A percentile compares a stretch with the other conserved stretches of the same genome.
Evolutionary conservation across 495 filamentous ascomycete species (phyloP).

Genomic region (Glarea lozoyensis): DNA sequence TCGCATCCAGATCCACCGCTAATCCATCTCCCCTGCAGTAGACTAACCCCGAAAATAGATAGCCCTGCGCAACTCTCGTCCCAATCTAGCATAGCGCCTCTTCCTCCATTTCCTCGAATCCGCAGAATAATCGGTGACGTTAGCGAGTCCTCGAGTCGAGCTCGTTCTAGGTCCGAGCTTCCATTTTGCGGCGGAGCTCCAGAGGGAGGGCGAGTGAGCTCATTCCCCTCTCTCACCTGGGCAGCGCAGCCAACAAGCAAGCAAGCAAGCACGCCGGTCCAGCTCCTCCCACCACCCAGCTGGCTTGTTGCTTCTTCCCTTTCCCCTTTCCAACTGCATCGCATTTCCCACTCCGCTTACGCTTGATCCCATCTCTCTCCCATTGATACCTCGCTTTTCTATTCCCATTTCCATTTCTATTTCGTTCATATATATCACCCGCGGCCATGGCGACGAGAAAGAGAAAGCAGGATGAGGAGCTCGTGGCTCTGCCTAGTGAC

Average conservation of each 20-base stretch:
- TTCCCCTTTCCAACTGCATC: no score
- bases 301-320: not conserved
- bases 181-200: not conserved
- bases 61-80: no score
- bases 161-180: not conserved
- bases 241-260: no score
- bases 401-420: not conserved
- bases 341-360: no score
- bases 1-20: no score
- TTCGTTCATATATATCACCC: not conserved
- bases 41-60: no score
- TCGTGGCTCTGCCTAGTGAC: constrained; percentile 22
- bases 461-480: constrained; percentile 21
- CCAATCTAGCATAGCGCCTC: not conserved
- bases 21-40: no score
- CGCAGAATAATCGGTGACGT: not conserved
- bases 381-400: not conserved
- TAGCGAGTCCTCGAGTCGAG: not conserved
- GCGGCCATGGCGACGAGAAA: constrained; percentile 20
- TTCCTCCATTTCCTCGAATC: not conserved
- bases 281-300: not conserved
- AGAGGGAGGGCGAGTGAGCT: not conserved
- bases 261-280: no score
- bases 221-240: no score
- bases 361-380: not conserved